A percentile compares a stretch with the other conserved stretches of the same genome.
Evolutionary conservation across 768 basidiomycete species (phyloP).

Genomic region (Trametes cinnabarina): DNA sequence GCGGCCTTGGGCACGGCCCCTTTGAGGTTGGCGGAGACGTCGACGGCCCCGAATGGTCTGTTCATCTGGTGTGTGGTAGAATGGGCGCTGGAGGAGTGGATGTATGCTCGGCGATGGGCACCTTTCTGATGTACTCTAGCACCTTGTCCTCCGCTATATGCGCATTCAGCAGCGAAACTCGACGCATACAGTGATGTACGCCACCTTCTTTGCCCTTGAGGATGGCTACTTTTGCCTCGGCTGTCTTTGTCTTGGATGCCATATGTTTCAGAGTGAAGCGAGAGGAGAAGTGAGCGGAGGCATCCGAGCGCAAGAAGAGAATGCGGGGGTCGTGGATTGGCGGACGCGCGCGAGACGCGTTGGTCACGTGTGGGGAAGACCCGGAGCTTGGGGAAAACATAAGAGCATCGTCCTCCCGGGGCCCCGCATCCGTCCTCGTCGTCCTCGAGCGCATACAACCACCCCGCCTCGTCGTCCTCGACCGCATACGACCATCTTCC

Average conservation of each 20-base stretch:
- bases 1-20: constrained; percentile 82
- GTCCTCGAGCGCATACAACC: background rate
- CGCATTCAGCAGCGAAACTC: background rate
- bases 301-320: background rate
- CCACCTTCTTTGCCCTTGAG: constrained; percentile 77
- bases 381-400: constrained; percentile 1
- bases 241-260: constrained; percentile 26
- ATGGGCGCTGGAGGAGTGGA: background rate
- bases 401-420: background rate
- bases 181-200: background rate
- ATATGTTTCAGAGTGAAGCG: background rate
- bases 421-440: background rate
- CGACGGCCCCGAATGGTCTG: constrained; percentile 90
- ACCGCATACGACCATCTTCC: background rate
- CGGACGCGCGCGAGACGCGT: constrained; percentile 1
- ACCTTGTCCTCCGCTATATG: constrained; percentile 68
- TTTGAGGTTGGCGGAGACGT: constrained; percentile 88
- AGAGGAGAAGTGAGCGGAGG: background rate
- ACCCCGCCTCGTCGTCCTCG: background rate
- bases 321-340: background rate
- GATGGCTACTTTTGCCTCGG: constrained; percentile 35
- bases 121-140: constrained; percentile 76
- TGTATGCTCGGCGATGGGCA: constrained; percentile 29
- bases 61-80: constrained; percentile 62
- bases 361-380: background rate